Evolutionary conservation across 1,284 basidiomycete genomes (phyloP), one percentile per base, ranked within the genome.

Genomic region (Malassezia equina): DNA sequence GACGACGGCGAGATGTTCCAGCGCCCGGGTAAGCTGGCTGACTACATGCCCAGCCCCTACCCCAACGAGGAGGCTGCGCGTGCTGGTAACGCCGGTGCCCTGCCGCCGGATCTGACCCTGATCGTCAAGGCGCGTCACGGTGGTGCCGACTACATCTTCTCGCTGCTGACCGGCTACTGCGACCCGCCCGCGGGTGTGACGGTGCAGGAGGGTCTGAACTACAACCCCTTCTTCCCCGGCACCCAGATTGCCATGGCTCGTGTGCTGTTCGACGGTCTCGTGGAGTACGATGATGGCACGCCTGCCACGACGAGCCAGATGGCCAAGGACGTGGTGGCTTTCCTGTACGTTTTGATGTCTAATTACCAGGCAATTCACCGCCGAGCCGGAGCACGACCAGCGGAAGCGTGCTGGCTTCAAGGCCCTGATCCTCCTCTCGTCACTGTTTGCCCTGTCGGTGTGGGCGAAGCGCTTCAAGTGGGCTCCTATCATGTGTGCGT

Each of bases 121-220:
- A 98, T 99, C 71, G 83, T 87, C 79, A 98, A 99, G 81, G 94
- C 94, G 63, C 88, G 94, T 75, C 94, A 99, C 76, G 90, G 91
- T 73, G 90, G 84, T 77, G 84, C 88, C 73, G 90, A 98, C 79
- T 96, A 98, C 77, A 81, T 98, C 73, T 96, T 91, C 80, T 85
- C 94, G 55, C 85, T 98, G 51, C 81, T 98, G 60, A 99, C 94
- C 46, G 94, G 94, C 58, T 98, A 98, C 79, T 81, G 90, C 48
- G 94, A 98, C 73, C 86, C 94, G 46, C 94, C 94, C 46, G 89
- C 93, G 61, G 94, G 94, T 67, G 88, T 98, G 66, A 85, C 89
- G 75, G 82, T 99, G 63, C 89, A 89, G 77, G 93, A 69, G 28
- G 67, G 67, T 23, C 44, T 73, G n/a, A 69, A 73, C 69, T 73